Evolutionary conservation across 148 eudicot species (phyloP).

Genomic region (Fagopyrum esculentum): DNA sequence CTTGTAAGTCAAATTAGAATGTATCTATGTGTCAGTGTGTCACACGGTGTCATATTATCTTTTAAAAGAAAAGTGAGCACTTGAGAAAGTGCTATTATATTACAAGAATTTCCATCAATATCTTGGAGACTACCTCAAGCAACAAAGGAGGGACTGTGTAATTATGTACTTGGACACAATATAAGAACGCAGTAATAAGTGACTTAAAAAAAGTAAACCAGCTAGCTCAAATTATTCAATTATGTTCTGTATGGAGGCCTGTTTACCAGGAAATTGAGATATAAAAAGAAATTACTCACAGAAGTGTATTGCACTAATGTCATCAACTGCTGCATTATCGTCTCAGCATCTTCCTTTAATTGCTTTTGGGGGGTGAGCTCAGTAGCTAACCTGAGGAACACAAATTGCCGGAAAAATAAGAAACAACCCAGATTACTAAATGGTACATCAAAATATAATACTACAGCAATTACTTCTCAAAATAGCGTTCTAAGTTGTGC

Average conservation of each 20-base stretch:
- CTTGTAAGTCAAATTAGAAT: background rate
- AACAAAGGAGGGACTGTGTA: background rate
- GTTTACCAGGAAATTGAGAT: background rate
- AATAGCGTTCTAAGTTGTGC: constrained; percentile 95
- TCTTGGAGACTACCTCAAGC: background rate
- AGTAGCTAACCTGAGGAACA: constrained; percentile 4
- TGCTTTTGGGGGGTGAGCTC: constrained; percentile 35
- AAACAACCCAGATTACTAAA: background rate
- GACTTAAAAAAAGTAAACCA: background rate
- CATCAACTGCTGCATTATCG: constrained; percentile 44
- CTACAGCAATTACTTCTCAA: constrained; percentile 61
- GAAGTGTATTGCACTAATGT: constrained; percentile 49
- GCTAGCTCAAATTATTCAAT: background rate
- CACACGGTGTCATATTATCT: background rate
- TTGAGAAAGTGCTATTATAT: background rate
- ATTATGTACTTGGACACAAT: background rate
- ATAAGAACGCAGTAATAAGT: background rate
- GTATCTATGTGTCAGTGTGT: background rate
- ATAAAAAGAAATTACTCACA: constrained; percentile 30
- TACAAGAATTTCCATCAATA: background rate
- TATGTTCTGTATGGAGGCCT: background rate
- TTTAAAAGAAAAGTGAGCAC: background rate
- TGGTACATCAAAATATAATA: background rate
- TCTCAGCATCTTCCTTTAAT: constrained; percentile 42
- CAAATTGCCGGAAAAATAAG: background rate